These are phyloP conservation scores for Cicer yamashitae DNA, from an alignment of 306 rosid species.

Conservation along the genomic window DNA sequence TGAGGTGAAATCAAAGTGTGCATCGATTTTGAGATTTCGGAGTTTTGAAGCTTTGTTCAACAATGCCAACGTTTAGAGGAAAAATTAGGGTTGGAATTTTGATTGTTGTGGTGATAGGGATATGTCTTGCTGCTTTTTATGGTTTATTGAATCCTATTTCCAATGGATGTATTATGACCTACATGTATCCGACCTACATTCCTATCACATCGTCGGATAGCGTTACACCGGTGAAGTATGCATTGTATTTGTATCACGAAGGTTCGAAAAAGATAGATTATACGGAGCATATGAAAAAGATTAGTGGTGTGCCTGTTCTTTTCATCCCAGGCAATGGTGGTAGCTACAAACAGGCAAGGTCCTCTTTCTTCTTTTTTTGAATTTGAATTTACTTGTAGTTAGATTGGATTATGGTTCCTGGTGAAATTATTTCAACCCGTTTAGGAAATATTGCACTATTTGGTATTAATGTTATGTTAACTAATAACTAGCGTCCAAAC, in stretches of 20 bases:
- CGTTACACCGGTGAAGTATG: conserved; percentile 68
- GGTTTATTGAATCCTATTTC: conserved; percentile 75
- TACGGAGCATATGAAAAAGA: conserved; percentile 81
- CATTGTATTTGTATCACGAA: conserved; percentile 87
- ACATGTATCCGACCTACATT: conserved; percentile 95
- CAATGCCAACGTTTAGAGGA: conserved; percentile 68
- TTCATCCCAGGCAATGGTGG: conserved; percentile 99
- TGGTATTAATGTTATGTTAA: conserved; percentile 11
- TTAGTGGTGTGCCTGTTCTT: conserved; percentile 87
- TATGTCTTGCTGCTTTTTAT: conserved; percentile 68
- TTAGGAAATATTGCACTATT: conserved; percentile 10
- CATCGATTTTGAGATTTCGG: conserved; percentile 25
- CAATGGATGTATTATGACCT: conserved; percentile 91
- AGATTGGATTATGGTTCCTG: background rate
- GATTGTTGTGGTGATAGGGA: conserved; percentile 53
- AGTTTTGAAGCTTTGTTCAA: conserved; percentile 16
- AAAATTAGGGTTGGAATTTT: conserved; percentile 65
- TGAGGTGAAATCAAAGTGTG: conserved; percentile 26
- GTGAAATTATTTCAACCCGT: conserved; percentile 28
- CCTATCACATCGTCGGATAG: conserved; percentile 65
- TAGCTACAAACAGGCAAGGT: conserved; percentile 98
- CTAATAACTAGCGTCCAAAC: too few species aligned
- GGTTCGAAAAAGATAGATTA: conserved; percentile 94
- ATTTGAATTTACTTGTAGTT: conserved; percentile 11
- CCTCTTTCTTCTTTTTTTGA: conserved; percentile 47